Evolutionary conservation across 352 stramenopile species (phyloP), one percentile per base, ranked within the genome.

Genomic region (Achlya hypogyna): DNA sequence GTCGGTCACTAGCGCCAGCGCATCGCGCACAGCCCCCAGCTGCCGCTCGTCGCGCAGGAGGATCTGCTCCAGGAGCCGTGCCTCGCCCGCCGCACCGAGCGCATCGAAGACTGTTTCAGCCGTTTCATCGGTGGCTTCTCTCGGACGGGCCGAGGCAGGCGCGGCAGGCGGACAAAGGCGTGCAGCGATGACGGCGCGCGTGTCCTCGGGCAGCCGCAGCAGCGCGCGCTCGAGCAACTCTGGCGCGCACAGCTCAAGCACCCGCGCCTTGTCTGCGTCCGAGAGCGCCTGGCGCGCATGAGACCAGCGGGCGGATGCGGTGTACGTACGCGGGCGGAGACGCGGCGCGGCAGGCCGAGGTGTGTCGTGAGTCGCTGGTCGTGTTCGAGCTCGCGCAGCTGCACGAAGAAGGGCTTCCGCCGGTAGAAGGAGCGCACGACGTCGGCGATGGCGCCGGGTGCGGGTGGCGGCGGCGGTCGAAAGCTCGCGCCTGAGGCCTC

Each of bases 321-420:
- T 42, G 8, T 56, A 47, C 12, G 22, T 58, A 67, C 60, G 27
- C 49, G 25, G 12, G n/a, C 49, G 25, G 60, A 51, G 34, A 45
- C 38, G n/a, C 60, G 60, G 3, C 47, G 40, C 1, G 38, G 23
- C 28, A n/a, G 12, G 0, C 60, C 60, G 1, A 67, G 43, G 32
- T 67, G 60, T 25, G 28, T n/a, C 18, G 38, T 67, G 18, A 67
- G 27, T 29, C 42, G 32, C 1, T 67, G 60, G 18, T 67, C 60
- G 35, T 67, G 60, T 62, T 90, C 76, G 3, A 91, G 74, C 42
- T 87, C 76, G 1, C 64, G 72, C 0, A 81, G 72, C 14, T 74
- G 78, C 52, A 85, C 75, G 69, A 93, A 93, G 64, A 88, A 90
- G n/a, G 84, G 73, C 45, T 79, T 86, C 0, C 76, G 77, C 9